These are phyloP conservation scores for Hyphopichia burtonii DNA, from an alignment of 1,139 yeast species.

Conservation along the genomic window DNA sequence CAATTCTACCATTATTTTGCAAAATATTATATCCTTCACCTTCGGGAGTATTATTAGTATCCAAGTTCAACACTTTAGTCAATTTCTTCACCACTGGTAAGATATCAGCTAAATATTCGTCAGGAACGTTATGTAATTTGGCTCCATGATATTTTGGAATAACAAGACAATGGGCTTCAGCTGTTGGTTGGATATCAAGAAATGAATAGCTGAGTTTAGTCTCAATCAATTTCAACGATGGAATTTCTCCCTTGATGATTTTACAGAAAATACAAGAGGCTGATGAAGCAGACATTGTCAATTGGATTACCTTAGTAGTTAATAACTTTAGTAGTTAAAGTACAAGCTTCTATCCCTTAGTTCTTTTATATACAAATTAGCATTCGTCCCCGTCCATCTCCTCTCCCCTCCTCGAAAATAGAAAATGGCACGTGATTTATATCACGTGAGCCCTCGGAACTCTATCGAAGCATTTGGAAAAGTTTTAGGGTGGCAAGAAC, in stretches of 20 bases:
- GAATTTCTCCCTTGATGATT: conserved; percentile 91
- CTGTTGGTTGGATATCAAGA: conserved; percentile 88
- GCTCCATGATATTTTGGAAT: conserved; percentile 94
- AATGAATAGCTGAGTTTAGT: conserved; percentile 79
- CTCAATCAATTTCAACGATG: conserved; percentile 83
- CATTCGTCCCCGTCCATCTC: neutral
- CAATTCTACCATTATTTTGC: conserved; percentile 91
- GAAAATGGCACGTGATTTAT: no score
- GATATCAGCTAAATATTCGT: conserved; percentile 79
- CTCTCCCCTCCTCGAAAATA: no score
- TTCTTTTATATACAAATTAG: no score
- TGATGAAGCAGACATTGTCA: conserved; percentile 25
- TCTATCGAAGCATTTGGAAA: neutral
- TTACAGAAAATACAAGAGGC: conserved; percentile 87
- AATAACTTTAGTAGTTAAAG: neutral
- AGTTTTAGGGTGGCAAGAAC: no score
- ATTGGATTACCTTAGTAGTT: conserved; percentile 3
- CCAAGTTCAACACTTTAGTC: conserved; percentile 68
- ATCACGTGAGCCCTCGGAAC: no score
- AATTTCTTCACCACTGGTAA: conserved; percentile 86
- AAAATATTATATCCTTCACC: conserved; percentile 84
- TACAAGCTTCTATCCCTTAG: no score
- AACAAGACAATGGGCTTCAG: conserved; percentile 82
- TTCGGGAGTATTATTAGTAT: conserved; percentile 53
- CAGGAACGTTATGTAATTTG: conserved; percentile 86